These are phyloP conservation scores for Mycena alexandri DNA, from an alignment of 768 basidiomycete species.

Conservation along the genomic window DNA sequence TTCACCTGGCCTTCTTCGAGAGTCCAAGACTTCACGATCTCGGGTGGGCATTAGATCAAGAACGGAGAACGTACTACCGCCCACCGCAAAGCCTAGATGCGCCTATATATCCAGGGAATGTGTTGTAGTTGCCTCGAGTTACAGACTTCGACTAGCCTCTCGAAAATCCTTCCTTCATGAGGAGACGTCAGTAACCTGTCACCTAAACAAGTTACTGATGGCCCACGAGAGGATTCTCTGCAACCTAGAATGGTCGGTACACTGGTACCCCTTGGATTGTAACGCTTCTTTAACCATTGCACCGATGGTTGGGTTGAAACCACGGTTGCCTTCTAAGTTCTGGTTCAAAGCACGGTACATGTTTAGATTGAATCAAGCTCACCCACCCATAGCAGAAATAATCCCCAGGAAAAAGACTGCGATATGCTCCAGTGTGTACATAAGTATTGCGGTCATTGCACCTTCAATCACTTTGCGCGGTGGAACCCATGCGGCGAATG, in stretches of 20 bases:
- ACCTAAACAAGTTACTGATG: neutral
- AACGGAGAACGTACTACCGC: too few species aligned
- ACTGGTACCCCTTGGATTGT: constrained; percentile 6
- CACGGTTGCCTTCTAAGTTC: constrained; percentile 1
- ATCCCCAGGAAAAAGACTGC: constrained; percentile 13
- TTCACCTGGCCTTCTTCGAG: too few species aligned
- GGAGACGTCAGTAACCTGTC: constrained; percentile 13
- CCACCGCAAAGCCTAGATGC: too few species aligned
- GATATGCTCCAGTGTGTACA: constrained; percentile 6
- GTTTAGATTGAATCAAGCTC: neutral
- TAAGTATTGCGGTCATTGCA: constrained; percentile 13
- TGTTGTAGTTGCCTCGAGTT: constrained; percentile 24
- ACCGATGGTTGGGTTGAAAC: constrained; percentile 23
- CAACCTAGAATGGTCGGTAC: constrained; percentile 25
- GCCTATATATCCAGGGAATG: constrained; percentile 11
- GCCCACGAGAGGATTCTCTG: neutral
- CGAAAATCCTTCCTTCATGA: constrained; percentile 22
- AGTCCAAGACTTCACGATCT: too few species aligned
- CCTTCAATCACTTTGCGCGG: constrained; percentile 26
- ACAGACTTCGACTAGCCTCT: constrained; percentile 11
- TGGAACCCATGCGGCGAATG: constrained; percentile 24
- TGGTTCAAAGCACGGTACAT: neutral
- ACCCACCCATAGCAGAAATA: constrained; percentile 11
- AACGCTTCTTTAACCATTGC: constrained; percentile 20
- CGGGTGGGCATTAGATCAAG: too few species aligned